Conservation (phyloP, 768 basidiomycete genomes). For the Phlegmacium glaucopus region DNA sequence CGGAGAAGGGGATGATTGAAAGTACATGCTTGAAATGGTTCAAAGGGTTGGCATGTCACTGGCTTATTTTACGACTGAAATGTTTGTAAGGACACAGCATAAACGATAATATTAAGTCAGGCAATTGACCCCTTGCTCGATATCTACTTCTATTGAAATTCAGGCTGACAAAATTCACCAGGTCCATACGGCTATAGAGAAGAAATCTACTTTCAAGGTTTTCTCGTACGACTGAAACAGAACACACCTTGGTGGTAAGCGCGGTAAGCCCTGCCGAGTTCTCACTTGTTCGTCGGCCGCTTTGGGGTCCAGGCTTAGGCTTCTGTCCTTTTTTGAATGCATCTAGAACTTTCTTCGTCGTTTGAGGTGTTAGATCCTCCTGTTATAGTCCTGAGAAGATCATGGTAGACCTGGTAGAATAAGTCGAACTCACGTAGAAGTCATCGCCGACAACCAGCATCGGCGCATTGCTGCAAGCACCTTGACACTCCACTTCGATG, state of each 20-base stretch:
- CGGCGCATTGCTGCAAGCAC: slow-evolving; percentile 96
- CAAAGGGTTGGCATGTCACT: background rate
- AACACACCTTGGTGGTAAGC: slow-evolving; percentile 64
- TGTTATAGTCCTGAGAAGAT: slow-evolving; percentile 26
- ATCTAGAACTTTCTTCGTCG: slow-evolving; percentile 77
- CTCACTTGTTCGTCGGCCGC: slow-evolving; percentile 82
- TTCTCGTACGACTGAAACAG: background rate
- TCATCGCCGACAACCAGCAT: slow-evolving; percentile 97
- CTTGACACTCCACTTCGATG: slow-evolving; percentile 97
- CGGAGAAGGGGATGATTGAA: slow-evolving; percentile 77
- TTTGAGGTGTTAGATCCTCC: slow-evolving; percentile 81
- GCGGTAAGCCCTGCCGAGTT: slow-evolving; percentile 90
- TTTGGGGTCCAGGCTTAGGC: slow-evolving; percentile 93
- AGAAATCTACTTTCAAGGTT: slow-evolving; percentile 11
- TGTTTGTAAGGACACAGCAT: too few relatives aligned
- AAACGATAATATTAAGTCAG: too few relatives aligned
- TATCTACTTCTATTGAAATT: slow-evolving; percentile 62
- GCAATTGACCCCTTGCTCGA: background rate
- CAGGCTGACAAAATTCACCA: slow-evolving; percentile 82
- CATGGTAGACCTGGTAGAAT: background rate
- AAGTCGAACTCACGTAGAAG: slow-evolving; percentile 71
- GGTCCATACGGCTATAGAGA: slow-evolving; percentile 84
- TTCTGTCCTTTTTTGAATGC: slow-evolving; percentile 79
- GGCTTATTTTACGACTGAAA: too few relatives aligned
- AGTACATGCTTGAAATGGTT: background rate